Conservation (phyloP, 805 yeast genomes). For the Kazachstania psychrophila region DNA sequence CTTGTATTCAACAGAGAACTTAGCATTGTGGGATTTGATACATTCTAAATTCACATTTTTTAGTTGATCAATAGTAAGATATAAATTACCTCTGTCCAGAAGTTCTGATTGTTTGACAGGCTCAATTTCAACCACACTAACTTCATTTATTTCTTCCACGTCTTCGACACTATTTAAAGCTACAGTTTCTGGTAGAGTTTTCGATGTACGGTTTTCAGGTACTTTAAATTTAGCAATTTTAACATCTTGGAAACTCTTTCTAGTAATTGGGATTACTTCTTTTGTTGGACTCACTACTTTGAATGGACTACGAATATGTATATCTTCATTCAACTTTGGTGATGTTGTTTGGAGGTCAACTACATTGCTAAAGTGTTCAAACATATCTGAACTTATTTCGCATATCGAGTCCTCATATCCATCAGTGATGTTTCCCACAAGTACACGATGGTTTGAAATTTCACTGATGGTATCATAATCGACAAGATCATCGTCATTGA, state of each 20-base stretch:
- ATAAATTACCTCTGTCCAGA: conserved; percentile 38
- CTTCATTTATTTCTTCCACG: background rate
- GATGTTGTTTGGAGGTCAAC: background rate
- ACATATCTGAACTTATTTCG: too few relatives aligned
- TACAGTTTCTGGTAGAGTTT: background rate
- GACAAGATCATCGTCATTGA: background rate
- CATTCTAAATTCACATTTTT: conserved; percentile 41
- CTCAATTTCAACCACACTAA: background rate
- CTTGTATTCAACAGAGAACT: conserved; percentile 44
- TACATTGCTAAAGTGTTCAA: background rate
- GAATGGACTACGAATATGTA: conserved; percentile 22
- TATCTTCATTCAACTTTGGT: background rate
- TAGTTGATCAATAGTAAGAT: conserved; percentile 40
- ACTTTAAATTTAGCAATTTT: too few relatives aligned
- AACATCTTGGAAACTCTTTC: too few relatives aligned
- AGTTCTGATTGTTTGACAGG: background rate
- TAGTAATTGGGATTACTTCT: background rate
- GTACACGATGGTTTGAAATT: too few relatives aligned
- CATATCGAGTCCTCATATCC: too few relatives aligned
- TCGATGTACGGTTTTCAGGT: background rate
- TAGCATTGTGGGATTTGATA: conserved; percentile 36
- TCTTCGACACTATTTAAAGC: too few relatives aligned
- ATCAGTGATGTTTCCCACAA: too few relatives aligned
- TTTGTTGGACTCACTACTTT: conserved; percentile 9
- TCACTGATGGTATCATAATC: background rate